phyloP scores from a whole-genome alignment of 2,329 filamentous ascomycete genomes.

The Cryphonectria parasitica region DNA sequence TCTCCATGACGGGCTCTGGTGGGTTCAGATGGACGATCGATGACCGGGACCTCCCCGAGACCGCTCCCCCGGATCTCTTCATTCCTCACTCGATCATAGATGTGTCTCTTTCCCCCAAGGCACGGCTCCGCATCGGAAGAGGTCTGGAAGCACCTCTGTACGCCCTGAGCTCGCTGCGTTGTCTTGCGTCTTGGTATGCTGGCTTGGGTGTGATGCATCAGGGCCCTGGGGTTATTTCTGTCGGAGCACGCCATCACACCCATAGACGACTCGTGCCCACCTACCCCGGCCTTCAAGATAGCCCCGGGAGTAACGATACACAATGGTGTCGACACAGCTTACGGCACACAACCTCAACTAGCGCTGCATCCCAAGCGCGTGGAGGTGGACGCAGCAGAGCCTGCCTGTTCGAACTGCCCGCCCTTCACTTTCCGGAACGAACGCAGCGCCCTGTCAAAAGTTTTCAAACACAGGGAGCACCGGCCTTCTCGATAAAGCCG shows the following conservation, averaged over 20 bases:
- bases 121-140: background rate
- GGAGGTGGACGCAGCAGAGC: background rate
- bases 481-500: background rate
- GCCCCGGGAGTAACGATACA: conserved; percentile 4
- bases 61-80: background rate
- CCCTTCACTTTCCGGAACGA: background rate
- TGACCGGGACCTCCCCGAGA: background rate
- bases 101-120: background rate
- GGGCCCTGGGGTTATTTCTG: background rate
- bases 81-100: background rate
- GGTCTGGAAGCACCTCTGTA: background rate
- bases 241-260: conserved; percentile 10
- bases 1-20: background rate
- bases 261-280: background rate
- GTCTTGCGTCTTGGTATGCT: background rate
- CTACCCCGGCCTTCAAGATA: background rate
- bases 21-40: background rate
- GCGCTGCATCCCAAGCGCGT: conserved; percentile 5
- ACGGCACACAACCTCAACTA: conserved; percentile 2
- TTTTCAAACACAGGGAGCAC: background rate
- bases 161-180: background rate
- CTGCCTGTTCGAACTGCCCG: background rate
- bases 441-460: background rate
- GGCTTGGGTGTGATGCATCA: background rate
- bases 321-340: conserved; percentile 7